Base-by-base conservation (phyloP, 257 asterid genomes). In the Handroanthus guayacan region DNA sequence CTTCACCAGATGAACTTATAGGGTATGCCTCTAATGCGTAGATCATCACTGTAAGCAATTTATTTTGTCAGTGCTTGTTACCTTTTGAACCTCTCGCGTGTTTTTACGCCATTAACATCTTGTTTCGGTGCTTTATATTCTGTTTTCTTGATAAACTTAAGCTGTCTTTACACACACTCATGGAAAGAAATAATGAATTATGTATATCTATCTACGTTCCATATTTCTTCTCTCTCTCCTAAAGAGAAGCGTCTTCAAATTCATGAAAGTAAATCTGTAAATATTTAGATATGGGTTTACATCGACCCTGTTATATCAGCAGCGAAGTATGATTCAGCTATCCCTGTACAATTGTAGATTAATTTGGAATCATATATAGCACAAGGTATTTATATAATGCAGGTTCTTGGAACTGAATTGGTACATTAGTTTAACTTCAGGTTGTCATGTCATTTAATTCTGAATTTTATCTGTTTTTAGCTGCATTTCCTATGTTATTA, bases 1-100 rank as follows among this genome's bases (percentile, higher is more conserved):
- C 94, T 69, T 90, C 95, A 11, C 93, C 97, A 18, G 96, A 92
- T 71, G 95, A 92, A 81, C 95, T 92, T 66, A 90, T 92, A 55
- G 96, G 95, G 96, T 90, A 89, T 66, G 79, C 75, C 58, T 47
- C 79, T 72, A 36, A 17, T 54, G 70, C 78, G 34, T 67, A 48
- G 41, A 63, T 74, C 50, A 57, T 60, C 38, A 58, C 51, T 43
- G 11, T 8, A 9, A 34, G 18, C 74, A 31, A 48, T 76, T 58
- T 67, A 34, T 18, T 74, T n/a, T 72, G n/a, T 18, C 12, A 20
- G 31, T 38, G 51, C 31, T 25, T 2, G 14, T 64, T 36, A 17
- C 9, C 10, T 43, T 44, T 41, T 73, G 62, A 50, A 50, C 62
- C 1, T 60, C 6, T 8, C 45, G 8, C 4, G 45, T 41, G 8